Conservation (phyloP, 2,329 filamentous ascomycete genomes). For the Cadophora sp. region DNA sequence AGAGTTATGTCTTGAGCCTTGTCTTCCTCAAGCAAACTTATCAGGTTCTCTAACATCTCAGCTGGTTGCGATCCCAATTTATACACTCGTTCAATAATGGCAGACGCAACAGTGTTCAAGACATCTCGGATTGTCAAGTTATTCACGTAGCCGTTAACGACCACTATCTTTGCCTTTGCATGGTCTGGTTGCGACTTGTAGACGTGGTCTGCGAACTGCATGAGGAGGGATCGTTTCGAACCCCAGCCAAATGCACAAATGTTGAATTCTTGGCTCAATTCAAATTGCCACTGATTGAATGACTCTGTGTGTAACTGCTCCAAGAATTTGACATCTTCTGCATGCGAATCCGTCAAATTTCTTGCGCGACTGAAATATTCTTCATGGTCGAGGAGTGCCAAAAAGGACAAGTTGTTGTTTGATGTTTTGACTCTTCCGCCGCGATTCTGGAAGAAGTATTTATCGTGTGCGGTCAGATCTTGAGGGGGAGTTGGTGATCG, state of each 20-base stretch:
- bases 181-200: constrained; percentile 53
- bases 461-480: constrained; percentile 85
- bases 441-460: constrained; percentile 93
- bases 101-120: constrained; percentile 70
- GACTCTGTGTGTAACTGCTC: constrained; percentile 78
- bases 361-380: constrained; percentile 81
- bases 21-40: constrained; percentile 63
- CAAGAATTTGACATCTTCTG: constrained; percentile 72
- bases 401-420: constrained; percentile 78
- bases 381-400: constrained; percentile 84
- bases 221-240: constrained; percentile 80
- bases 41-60: constrained; percentile 71
- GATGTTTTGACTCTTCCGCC: constrained; percentile 84
- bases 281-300: constrained; percentile 92
- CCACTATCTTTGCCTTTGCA: constrained; percentile 64
- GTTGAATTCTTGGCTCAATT: constrained; percentile 85
- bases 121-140: constrained; percentile 73
- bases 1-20: constrained; percentile 62
- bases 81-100: constrained; percentile 56
- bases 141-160: constrained; percentile 85
- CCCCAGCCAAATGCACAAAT: constrained; percentile 93
- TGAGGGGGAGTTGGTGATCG: constrained; percentile 71
- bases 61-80: constrained; percentile 60
- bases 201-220: constrained; percentile 75
- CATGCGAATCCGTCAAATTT: constrained; percentile 70